A percentile compares a stretch with the other conserved stretches of the same genome.
phyloP scores from a whole-genome alignment of 306 rosid genomes.

The Amphicarpaea edgeworthii region DNA sequence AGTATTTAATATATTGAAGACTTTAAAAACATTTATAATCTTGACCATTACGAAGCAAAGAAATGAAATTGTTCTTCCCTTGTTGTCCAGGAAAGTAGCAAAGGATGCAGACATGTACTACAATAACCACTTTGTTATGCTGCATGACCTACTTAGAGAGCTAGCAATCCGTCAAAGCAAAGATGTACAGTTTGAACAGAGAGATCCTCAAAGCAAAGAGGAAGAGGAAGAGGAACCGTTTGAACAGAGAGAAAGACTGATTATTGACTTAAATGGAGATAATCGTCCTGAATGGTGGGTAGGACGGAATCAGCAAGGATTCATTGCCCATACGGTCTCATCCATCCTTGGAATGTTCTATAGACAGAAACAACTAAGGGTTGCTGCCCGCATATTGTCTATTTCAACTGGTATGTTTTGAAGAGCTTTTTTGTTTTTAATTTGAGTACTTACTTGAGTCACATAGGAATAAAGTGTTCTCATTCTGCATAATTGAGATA shows the following conservation, averaged over 20 bases:
- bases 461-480: too few relatives aligned
- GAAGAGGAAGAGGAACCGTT: slow-evolving; percentile 25
- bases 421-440: too few relatives aligned
- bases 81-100: slow-evolving; percentile 59
- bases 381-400: slow-evolving; percentile 54
- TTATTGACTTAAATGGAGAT: slow-evolving; percentile 54
- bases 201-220: slow-evolving; percentile 45
- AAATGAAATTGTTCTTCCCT: not conserved
- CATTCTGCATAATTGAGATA: too few relatives aligned
- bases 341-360: not conserved
- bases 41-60: not conserved
- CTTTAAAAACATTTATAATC: too few relatives aligned
- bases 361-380: slow-evolving; percentile 36
- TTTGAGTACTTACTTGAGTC: too few relatives aligned
- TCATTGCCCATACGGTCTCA: slow-evolving; percentile 42
- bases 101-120: slow-evolving; percentile 58
- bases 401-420: slow-evolving; percentile 88
- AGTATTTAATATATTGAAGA: too few relatives aligned
- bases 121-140: slow-evolving; percentile 60
- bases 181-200: slow-evolving; percentile 44
- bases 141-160: slow-evolving; percentile 75
- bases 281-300: slow-evolving; percentile 67
- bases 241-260: slow-evolving; percentile 56
- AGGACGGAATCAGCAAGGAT: slow-evolving; percentile 43
- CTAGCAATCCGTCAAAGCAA: slow-evolving; percentile 57